Evolutionary conservation across 1,139 yeast genomes (phyloP).

Genomic region (Lodderomyces parapsilosis): DNA sequence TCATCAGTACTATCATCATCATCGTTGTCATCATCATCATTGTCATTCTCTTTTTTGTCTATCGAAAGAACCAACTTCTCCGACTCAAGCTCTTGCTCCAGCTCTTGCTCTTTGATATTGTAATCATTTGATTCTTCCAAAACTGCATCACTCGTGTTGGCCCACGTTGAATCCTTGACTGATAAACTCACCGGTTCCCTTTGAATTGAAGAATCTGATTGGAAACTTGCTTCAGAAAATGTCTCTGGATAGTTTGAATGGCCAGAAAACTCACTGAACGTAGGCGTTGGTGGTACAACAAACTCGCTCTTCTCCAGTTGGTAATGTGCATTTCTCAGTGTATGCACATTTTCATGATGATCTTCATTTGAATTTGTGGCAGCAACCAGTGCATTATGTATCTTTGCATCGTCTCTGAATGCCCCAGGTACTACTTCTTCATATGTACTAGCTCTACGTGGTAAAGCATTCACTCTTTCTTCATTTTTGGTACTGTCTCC

Average conservation of each 20-base stretch:
- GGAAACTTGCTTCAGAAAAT: slow-evolving; percentile 30
- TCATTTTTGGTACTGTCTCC: not conserved
- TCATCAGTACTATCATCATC: slow-evolving; percentile 15
- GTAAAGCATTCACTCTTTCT: not conserved
- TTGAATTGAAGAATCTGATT: slow-evolving; percentile 39
- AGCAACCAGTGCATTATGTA: not conserved
- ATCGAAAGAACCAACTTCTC: slow-evolving; percentile 12
- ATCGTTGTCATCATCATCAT: slow-evolving; percentile 6
- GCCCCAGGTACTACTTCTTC: slow-evolving; percentile 1
- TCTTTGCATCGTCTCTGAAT: not conserved
- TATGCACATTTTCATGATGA: not conserved
- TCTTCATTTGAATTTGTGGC: not conserved
- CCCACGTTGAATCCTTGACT: slow-evolving; percentile 10
- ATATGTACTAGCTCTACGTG: not conserved
- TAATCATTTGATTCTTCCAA: not conserved
- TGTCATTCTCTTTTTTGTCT: slow-evolving; percentile 8
- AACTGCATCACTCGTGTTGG: not conserved
- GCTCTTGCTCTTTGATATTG: not conserved
- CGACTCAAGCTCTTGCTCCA: slow-evolving; percentile 2
- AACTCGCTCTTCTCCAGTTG: not conserved
- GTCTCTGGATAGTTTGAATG: slow-evolving; percentile 16
- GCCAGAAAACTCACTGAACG: slow-evolving; percentile 8
- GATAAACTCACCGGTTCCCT: slow-evolving; percentile 29
- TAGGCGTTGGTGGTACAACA: slow-evolving; percentile 35
- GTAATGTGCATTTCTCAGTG: not conserved